These are phyloP conservation scores for Phoma sp. DNA, from an alignment of 2,329 filamentous ascomycete species.

Conservation along the genomic window DNA sequence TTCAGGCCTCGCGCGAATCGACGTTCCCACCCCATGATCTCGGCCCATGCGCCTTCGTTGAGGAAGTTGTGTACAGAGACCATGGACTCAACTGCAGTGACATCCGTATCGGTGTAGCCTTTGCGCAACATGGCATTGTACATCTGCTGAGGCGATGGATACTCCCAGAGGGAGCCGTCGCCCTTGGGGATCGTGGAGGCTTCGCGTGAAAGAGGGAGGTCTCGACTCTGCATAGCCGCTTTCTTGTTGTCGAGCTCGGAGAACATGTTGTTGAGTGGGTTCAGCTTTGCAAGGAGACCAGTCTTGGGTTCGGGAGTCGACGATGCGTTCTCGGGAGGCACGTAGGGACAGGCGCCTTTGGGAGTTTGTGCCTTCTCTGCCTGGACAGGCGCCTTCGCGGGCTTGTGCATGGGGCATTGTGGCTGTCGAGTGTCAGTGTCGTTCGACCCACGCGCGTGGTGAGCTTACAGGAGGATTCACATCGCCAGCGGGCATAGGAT, in stretches of 20 bases:
- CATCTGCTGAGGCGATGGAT: constrained; percentile 98
- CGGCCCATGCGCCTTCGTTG: constrained; percentile 95
- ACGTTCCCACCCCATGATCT: constrained; percentile 93
- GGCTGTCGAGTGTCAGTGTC: constrained; percentile 55
- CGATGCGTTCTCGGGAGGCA: constrained; percentile 46
- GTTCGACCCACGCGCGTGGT: constrained; percentile 10
- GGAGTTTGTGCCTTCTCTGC: constrained; percentile 26
- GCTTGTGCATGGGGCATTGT: constrained; percentile 72
- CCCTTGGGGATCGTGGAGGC: constrained; percentile 89
- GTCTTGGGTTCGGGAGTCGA: constrained; percentile 41
- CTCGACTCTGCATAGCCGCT: constrained; percentile 72
- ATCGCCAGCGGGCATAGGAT: constrained; percentile 54
- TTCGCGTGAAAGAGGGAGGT: constrained; percentile 81
- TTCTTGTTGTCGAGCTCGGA: constrained; percentile 79
- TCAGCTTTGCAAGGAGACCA: constrained; percentile 69
- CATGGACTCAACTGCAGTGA: constrained; percentile 94
- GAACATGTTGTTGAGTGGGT: constrained; percentile 96
- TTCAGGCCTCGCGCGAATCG: constrained; percentile 77
- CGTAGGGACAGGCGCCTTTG: constrained; percentile 58
- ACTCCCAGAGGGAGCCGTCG: constrained; percentile 85
- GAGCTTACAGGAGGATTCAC: constrained; percentile 62
- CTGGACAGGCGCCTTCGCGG: constrained; percentile 33
- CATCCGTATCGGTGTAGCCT: constrained; percentile 91
- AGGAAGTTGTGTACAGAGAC: constrained; percentile 97
- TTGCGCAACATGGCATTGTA: constrained; percentile 98